Base-by-base conservation (phyloP, 2,329 filamentous ascomycete genomes). In the Aureobasidium pullulans region DNA sequence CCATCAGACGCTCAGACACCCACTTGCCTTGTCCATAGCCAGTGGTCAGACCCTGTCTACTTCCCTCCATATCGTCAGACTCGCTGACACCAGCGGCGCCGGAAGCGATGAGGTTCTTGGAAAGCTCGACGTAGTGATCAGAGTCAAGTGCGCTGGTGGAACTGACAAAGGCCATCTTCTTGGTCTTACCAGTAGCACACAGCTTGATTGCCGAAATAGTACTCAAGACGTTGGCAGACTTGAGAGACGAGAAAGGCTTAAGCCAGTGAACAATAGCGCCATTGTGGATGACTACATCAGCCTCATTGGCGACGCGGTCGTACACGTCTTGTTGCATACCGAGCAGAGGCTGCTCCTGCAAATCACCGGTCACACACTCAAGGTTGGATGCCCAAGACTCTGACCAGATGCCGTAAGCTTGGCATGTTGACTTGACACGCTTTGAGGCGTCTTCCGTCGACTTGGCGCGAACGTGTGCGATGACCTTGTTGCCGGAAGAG, bases 1-100 rank as follows among this genome's bases (percentile, higher is more conserved):
- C 82, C 23, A 91, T 83, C 49, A 96, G 79, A 64, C 82, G 83
- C 69, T 87, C 84, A 3, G 82, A 81, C 6, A 83, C 88, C 91
- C 91, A 96, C 76, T 97, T 96, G 64, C 84, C 85, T 72, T 96
- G 92, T 2, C 93, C 92, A 67, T 96, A 96, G 5, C 93, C 92
- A 1, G 89, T 96, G 40, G 84, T 85, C 1, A 96, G 83, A 34
- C 89, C 89, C 56, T 78, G 84, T 40, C 84, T 81, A 67, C 89
- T 92, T 57, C 91, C 90, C 65, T 83, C 77, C 62, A 96, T 79
- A 64, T 93, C 85, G 69, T 96, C 92, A 0, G 79, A 79, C 71
- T 96, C 93, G 19, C 80, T 77, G 15, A 96, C 81, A 11, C 84
- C 83, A 19, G 77, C 78, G 7, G 83, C 84, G 9, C 88, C 87